Conservation (phyloP, 2,329 filamentous ascomycete genomes). For the Sclerotinia minor region DNA sequence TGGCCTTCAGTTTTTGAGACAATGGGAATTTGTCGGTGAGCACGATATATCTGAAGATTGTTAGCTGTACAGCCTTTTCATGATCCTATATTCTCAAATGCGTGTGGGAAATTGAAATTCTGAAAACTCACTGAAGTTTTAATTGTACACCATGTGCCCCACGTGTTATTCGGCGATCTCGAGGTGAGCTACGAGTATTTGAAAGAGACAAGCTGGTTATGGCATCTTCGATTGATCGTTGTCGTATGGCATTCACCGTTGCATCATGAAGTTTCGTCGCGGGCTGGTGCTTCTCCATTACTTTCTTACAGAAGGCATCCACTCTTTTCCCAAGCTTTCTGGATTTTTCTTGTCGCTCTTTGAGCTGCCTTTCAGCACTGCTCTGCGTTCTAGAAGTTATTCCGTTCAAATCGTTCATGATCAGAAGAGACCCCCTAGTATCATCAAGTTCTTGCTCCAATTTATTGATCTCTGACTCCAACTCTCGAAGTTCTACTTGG, state of each 20-base stretch:
- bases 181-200: conserved; percentile 27
- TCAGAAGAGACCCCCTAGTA: neutral
- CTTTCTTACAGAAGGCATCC: conserved; percentile 31
- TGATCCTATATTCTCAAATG: neutral
- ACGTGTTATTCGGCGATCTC: conserved; percentile 40
- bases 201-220: neutral
- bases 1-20: conserved; percentile 19
- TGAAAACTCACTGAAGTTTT: conserved; percentile 32
- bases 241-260: conserved; percentile 35
- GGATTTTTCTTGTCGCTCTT: conserved; percentile 30
- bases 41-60: conserved; percentile 32
- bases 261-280: conserved; percentile 45
- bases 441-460: conserved; percentile 32
- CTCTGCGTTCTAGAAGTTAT: neutral
- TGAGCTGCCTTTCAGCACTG: conserved; percentile 7
- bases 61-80: neutral
- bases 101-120: neutral
- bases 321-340: conserved; percentile 33
- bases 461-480: conserved; percentile 32
- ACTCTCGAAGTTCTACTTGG: conserved; percentile 35
- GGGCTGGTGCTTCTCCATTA: conserved; percentile 43
- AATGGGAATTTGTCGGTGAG: conserved; percentile 37
- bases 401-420: neutral
- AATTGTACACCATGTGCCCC: conserved; percentile 40
- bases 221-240: conserved; percentile 5